Base-by-base conservation (phyloP, 208 protist genomes). In the Leishmania braziliensis region DNA sequence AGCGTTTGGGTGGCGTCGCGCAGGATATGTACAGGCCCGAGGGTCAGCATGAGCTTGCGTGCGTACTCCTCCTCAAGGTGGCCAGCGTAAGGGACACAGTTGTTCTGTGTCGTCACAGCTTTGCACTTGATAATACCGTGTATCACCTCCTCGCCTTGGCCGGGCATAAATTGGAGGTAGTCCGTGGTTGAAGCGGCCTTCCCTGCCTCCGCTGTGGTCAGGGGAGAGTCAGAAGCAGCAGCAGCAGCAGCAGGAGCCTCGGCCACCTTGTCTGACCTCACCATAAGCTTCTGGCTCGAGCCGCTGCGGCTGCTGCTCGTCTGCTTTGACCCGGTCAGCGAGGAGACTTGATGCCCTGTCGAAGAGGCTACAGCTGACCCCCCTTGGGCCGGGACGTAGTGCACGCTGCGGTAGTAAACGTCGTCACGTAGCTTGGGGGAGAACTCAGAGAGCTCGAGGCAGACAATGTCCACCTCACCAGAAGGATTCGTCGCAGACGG, bases 91-190 rank as follows among this genome's bases (percentile, higher is more conserved):
- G 93, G 95, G 16, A 96, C 84, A 77, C 95, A 98, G 86, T 96
- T 96, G 84, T 96, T 97, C 46, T 90, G 81, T 50, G 90, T 78
- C 14, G 91, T 92, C 18, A 97, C 73, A 26, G 74, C 87, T 73
- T 88, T 94, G 84, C 95, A 98, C 85, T 98, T 98, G 58, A 89
- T 84, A 84, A 97, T 93, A 60, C 95, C 95, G 74, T 98, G 93
- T 46, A 97, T 87, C 48, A 94, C 76, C 63, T 93, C 89, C 48
- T 89, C 76, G 29, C 92, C 93, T 50, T 89, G 75, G 23, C 86
- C 89, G 2, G 92, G 90, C 88, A 96, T 95, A 77, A 91, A 93
- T 29, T 89, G 84, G 46, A 95, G 83, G 84, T 95, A 95, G 76
- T 91, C 74, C 51, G 82, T 80, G 23, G 87, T 75, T 23, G 71